phyloP scores from a whole-genome alignment of 495 filamentous ascomycete species.

The Podospora didyma region DNA sequence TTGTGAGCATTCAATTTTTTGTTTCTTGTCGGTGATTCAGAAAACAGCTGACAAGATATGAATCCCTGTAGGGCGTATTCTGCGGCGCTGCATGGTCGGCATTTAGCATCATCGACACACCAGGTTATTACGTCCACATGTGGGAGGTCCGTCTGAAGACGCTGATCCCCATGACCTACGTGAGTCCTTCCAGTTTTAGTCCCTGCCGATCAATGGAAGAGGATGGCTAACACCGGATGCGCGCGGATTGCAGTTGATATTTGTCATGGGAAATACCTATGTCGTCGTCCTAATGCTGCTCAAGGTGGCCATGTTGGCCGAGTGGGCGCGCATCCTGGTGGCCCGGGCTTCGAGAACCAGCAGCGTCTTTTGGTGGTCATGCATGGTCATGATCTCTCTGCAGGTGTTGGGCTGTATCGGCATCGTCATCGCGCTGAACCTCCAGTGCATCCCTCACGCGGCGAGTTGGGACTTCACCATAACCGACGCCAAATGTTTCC shows the following conservation, averaged over 20 bases:
- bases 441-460: slow-evolving; percentile 40
- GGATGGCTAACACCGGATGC: slow-evolving; percentile 17
- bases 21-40: neutral
- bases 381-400: slow-evolving; percentile 9
- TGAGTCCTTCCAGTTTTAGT: neutral
- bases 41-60: neutral
- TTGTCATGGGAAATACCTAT: too few species aligned
- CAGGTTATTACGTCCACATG: slow-evolving; percentile 26
- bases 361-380: slow-evolving; percentile 14
- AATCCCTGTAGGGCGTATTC: too few species aligned
- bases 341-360: slow-evolving; percentile 9
- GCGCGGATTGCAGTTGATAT: too few species aligned
- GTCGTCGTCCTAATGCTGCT: slow-evolving; percentile 18
- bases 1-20: neutral
- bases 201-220: neutral
- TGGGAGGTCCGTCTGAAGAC: slow-evolving; percentile 19
- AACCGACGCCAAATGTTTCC: slow-evolving; percentile 23
- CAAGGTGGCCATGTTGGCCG: slow-evolving; percentile 32
- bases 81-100: neutral
- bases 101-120: slow-evolving; percentile 8
- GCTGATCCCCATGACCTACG: neutral
- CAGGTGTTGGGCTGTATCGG: slow-evolving; percentile 15
- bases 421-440: slow-evolving; percentile 23
- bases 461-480: slow-evolving; percentile 26
- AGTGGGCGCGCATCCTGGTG: slow-evolving; percentile 30